phyloP scores from a whole-genome alignment of 2,329 filamentous ascomycete species.

The Botrytis fabae region DNA sequence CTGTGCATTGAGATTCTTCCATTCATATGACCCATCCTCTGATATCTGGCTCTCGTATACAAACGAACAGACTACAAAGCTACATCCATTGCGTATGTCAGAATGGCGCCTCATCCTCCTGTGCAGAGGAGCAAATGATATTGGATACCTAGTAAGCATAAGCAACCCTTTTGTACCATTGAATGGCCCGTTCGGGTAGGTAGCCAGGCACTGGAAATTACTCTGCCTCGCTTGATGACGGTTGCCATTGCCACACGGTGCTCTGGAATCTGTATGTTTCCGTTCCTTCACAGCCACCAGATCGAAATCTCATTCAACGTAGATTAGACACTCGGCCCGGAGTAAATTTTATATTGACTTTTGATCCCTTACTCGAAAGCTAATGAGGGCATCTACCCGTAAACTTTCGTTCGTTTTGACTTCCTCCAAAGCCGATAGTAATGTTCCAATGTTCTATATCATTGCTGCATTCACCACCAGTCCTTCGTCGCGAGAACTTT shows the following conservation, averaged over 20 bases:
- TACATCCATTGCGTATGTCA: background rate
- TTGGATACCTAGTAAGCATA: background rate
- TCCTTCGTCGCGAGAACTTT: conserved; percentile 2
- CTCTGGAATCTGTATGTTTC: background rate
- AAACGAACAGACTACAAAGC: background rate
- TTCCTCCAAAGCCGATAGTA: background rate
- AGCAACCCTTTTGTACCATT: background rate
- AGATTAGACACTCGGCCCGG: background rate
- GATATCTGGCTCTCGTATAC: background rate
- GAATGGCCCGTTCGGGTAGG: background rate
- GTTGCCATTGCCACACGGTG: background rate
- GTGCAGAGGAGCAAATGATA: background rate
- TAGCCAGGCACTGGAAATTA: background rate
- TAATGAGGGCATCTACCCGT: background rate
- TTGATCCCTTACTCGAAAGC: background rate
- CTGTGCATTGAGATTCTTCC: background rate
- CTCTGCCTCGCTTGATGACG: background rate
- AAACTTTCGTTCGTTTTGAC: background rate
- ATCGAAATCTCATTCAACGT: conserved; percentile 6
- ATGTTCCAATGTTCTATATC: background rate
- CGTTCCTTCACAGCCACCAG: background rate
- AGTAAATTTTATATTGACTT: background rate
- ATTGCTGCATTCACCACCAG: background rate
- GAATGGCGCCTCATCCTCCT: background rate
- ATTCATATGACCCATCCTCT: background rate